Conservation (phyloP, 495 filamentous ascomycete genomes). For the Aspergillus ellipticus region DNA sequence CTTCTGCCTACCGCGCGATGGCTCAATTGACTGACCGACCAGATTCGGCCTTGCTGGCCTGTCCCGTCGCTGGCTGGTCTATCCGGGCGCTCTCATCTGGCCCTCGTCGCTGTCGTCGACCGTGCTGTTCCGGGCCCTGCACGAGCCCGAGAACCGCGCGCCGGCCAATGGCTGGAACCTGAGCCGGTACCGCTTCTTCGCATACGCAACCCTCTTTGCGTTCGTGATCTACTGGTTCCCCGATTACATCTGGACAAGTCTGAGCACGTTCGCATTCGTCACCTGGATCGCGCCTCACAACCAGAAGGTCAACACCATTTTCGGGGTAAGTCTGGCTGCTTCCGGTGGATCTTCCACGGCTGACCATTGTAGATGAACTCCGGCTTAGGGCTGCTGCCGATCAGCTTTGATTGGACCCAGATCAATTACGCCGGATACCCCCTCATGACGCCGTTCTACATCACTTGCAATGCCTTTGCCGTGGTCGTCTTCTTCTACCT, state of each 20-base stretch:
- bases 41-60: constrained; percentile 58
- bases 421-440: constrained; percentile 47
- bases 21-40: background rate
- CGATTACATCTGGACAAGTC: constrained; percentile 67
- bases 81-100: constrained; percentile 37
- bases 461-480: constrained; percentile 56
- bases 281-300: constrained; percentile 61
- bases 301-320: constrained; percentile 58
- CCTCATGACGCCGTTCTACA: constrained; percentile 60
- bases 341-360: constrained; percentile 70
- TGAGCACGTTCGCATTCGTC: constrained; percentile 59
- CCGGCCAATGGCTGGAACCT: constrained; percentile 52
- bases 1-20: background rate
- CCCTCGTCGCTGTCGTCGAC: constrained; percentile 26
- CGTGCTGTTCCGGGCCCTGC: constrained; percentile 40
- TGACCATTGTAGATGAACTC: constrained; percentile 59
- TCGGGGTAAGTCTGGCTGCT: constrained; percentile 70
- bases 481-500: constrained; percentile 50
- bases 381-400: constrained; percentile 70
- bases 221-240: constrained; percentile 71
- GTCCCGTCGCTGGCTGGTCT: constrained; percentile 58
- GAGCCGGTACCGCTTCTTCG: constrained; percentile 55
- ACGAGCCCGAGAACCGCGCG: constrained; percentile 37
- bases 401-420: constrained; percentile 69
- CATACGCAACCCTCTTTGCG: constrained; percentile 38